Evolutionary conservation across 257 asterid genomes (phyloP).

Genomic region (Gentiana dahurica): DNA sequence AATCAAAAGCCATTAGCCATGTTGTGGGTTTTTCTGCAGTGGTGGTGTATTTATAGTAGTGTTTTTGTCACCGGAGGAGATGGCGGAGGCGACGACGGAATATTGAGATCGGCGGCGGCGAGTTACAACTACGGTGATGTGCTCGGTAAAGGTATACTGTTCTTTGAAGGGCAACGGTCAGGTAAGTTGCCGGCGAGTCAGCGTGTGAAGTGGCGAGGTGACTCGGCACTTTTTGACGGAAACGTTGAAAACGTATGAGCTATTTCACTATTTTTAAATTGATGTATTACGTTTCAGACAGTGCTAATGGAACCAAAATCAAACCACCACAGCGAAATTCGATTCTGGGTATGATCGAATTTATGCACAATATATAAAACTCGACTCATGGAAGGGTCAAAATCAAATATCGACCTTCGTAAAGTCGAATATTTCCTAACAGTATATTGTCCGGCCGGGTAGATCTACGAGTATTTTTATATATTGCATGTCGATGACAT

Average conservation of each 20-base stretch:
- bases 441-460: too few species aligned
- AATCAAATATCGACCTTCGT: not conserved
- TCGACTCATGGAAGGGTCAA: not conserved
- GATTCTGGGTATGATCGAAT: not conserved
- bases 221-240: conserved; percentile 69
- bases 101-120: not conserved
- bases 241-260: conserved; percentile 26
- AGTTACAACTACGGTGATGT: conserved; percentile 38
- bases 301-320: too few species aligned
- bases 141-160: conserved; percentile 49
- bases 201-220: conserved; percentile 65
- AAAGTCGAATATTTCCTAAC: too few species aligned
- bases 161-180: conserved; percentile 86
- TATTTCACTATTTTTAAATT: not conserved
- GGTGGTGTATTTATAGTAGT: conserved; percentile 8
- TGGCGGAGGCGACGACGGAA: conserved; percentile 11
- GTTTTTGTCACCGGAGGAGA: not conserved
- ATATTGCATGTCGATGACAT: too few species aligned
- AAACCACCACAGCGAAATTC: not conserved
- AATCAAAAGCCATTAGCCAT: not conserved
- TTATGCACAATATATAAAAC: not conserved
- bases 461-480: too few species aligned
- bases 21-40: conserved; percentile 14
- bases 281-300: too few species aligned
- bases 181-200: conserved; percentile 52